phyloP scores from a whole-genome alignment of 257 asterid genomes.

The Salvia rosmarinus region DNA sequence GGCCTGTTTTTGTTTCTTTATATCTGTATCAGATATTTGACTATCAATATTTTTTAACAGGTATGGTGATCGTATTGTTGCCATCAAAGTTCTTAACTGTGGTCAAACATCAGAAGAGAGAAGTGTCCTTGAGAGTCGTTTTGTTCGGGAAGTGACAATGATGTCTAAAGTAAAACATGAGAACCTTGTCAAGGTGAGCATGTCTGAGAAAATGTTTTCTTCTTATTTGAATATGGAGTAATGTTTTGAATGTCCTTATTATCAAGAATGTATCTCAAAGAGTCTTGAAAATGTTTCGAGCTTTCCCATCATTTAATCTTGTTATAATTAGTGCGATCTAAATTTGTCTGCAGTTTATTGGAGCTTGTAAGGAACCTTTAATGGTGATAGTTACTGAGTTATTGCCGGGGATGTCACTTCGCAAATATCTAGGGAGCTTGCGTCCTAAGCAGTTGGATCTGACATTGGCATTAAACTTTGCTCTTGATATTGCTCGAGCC shows the following conservation, averaged over 20 bases:
- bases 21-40: slow-evolving; percentile 1
- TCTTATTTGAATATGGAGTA: background rate
- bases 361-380: slow-evolving; percentile 97
- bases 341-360: slow-evolving; percentile 75
- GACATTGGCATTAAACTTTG: slow-evolving; percentile 69
- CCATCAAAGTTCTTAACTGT: slow-evolving; percentile 78
- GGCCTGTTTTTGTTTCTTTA: slow-evolving; percentile 21
- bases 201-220: background rate
- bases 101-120: slow-evolving; percentile 78
- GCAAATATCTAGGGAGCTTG: slow-evolving; percentile 74
- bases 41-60: slow-evolving; percentile 41
- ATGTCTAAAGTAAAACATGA: slow-evolving; percentile 93
- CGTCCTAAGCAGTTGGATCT: slow-evolving; percentile 87
- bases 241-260: background rate
- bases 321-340: background rate
- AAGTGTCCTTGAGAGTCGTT: slow-evolving; percentile 75
- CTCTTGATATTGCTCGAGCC: slow-evolving; percentile 91
- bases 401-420: slow-evolving; percentile 93
- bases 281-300: background rate
- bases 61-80: slow-evolving; percentile 85
- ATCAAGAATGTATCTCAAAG: background rate
- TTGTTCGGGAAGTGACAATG: slow-evolving; percentile 89
- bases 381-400: slow-evolving; percentile 97
- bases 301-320: background rate
- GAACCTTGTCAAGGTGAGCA: slow-evolving; percentile 85